These are phyloP conservation scores for Wickerhamomyces subpelliculosus DNA, from an alignment of 805 yeast species.

Conservation along the genomic window DNA sequence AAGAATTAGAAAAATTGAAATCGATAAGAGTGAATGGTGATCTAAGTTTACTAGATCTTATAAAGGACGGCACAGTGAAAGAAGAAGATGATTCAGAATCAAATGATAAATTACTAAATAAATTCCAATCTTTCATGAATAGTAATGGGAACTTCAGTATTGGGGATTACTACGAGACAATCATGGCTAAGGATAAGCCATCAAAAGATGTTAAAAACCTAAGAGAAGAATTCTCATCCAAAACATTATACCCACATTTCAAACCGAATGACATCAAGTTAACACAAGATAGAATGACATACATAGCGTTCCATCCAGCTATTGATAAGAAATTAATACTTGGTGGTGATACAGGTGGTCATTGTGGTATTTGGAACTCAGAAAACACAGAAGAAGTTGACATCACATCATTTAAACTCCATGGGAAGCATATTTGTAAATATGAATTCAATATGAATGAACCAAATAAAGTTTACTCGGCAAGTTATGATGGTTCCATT, in stretches of 20 bases:
- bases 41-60: constrained; percentile 52
- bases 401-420: constrained; percentile 62
- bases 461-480: constrained; percentile 52
- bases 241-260: constrained; percentile 46
- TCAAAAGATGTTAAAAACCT: constrained; percentile 36
- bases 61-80: constrained; percentile 34
- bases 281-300: constrained; percentile 62
- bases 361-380: constrained; percentile 84
- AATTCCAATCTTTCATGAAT: constrained; percentile 23
- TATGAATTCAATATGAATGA: constrained; percentile 46
- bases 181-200: constrained; percentile 30
- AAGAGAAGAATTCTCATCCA: constrained; percentile 46
- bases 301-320: constrained; percentile 74
- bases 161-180: constrained; percentile 63
- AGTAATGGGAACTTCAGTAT: constrained; percentile 38
- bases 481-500: constrained; percentile 86
- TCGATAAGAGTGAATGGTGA: constrained; percentile 60
- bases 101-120: constrained; percentile 25
- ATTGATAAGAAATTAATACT: constrained; percentile 51
- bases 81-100: constrained; percentile 25
- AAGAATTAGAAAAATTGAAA: constrained; percentile 43
- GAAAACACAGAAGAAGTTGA: constrained; percentile 35
- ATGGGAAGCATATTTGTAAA: constrained; percentile 65
- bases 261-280: constrained; percentile 69
- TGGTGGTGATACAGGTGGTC: constrained; percentile 89